These are phyloP conservation scores for Wickerhamomyces bovis DNA, from an alignment of 805 yeast genomes.

Conservation along the genomic window DNA sequence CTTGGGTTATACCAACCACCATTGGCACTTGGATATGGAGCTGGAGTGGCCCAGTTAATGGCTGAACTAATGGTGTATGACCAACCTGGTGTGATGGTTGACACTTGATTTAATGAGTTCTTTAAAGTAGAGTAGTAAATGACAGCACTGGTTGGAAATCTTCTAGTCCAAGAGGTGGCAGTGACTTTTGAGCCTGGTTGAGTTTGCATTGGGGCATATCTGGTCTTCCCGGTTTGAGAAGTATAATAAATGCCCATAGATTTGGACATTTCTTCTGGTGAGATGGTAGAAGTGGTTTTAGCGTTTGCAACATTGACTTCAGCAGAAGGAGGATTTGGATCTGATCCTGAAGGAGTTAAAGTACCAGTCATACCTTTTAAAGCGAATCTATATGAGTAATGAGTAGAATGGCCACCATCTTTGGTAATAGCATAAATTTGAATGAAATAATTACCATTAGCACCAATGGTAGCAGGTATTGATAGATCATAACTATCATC, in stretches of 20 bases:
- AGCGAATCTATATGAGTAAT: slow-evolving; percentile 61
- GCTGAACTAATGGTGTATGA: slow-evolving; percentile 58
- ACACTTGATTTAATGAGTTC: slow-evolving; percentile 28
- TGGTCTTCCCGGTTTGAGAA: slow-evolving; percentile 67
- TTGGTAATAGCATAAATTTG: slow-evolving; percentile 51
- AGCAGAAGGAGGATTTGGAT: slow-evolving; percentile 33
- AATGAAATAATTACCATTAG: slow-evolving; percentile 64
- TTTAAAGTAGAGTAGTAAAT: slow-evolving; percentile 48
- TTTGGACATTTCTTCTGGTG: slow-evolving; percentile 36
- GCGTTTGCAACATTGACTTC: slow-evolving; percentile 22
- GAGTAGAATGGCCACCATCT: slow-evolving; percentile 44
- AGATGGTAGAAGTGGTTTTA: slow-evolving; percentile 31
- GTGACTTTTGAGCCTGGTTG: slow-evolving; percentile 79
- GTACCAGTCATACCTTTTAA: slow-evolving; percentile 72
- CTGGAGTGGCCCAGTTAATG: slow-evolving; percentile 66
- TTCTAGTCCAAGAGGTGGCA: slow-evolving; percentile 54
- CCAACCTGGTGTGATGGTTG: slow-evolving; percentile 88
- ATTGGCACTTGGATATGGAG: slow-evolving; percentile 56
- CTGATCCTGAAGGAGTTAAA: slow-evolving; percentile 22
- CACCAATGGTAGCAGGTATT: slow-evolving; percentile 40
- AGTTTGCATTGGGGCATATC: slow-evolving; percentile 89
- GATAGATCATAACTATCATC: slow-evolving; percentile 33
- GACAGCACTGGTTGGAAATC: slow-evolving; percentile 63
- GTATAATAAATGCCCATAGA: slow-evolving; percentile 69
- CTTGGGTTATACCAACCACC: slow-evolving; percentile 61